Evolutionary conservation across 2,329 filamentous ascomycete species (phyloP), one percentile per base, ranked within the genome.

Genomic region (Pyricularia sp.): DNA sequence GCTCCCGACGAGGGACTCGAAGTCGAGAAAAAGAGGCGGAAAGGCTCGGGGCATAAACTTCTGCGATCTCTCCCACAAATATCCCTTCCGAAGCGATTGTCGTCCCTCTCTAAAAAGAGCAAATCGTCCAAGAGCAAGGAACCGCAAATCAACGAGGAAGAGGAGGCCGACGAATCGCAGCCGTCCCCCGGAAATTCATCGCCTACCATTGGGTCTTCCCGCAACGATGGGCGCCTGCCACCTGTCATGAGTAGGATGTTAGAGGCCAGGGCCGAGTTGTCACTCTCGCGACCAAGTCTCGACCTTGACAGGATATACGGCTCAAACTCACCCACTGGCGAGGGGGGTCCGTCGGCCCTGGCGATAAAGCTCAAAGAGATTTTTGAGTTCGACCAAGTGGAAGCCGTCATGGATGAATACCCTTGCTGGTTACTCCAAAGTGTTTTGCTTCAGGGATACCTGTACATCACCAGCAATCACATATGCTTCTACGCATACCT

Each of bases 401-500:
- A 99, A 77, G 90, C 93, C 70, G 92, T 98, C 26, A 88, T 97
- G 71, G 89, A 92, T 78, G 94, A 98, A 81, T 97, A 96, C 77
- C 92, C 93, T 10, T 98, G 94, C 80, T 97, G 93, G 89, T 82
- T 98, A 58, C 81, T 98, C 42, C 93, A 97, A 77, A 97, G 91
- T 75, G 93, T 97, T 64, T 82, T 98, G 33, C 85, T 98, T 10
- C 93, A 97, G 76, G 95, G 95, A 6, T 97, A 95, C 77, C 90
- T 99, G 85, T 98, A 98, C 80, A 92, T 99, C 75, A 98, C 95
- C 0, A 85, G 91, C 71, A 91, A 90, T 73, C 95, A 99, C 77
- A 91, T 98, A 71, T 97, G 94, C 80, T 99, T 98, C 78, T 98
- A 97, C 77, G 93, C 95, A 58, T 97, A 97, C 77, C 85, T 98